A percentile compares a stretch with the other conserved stretches of the same genome.
Conservation (phyloP, 768 basidiomycete genomes). For the Myochromella boudieri region DNA sequence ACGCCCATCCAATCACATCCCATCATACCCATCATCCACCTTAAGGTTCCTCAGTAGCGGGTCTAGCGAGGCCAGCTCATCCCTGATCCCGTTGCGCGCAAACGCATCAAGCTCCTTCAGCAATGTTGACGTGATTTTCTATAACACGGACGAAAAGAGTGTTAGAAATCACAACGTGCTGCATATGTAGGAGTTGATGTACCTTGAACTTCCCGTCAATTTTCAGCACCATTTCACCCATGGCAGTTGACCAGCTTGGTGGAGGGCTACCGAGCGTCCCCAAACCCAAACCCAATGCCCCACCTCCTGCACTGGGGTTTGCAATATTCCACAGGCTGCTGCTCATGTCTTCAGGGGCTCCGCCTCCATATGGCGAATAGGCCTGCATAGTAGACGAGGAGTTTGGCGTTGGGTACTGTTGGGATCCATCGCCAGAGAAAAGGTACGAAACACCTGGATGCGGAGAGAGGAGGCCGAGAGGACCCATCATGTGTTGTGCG, state of each 20-base stretch:
- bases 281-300: slow-evolving; percentile 27
- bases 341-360: slow-evolving; percentile 31
- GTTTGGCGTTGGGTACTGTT: slow-evolving; percentile 17
- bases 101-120: slow-evolving; percentile 85
- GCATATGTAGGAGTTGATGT: not conserved
- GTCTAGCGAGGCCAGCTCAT: slow-evolving; percentile 80
- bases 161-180: not conserved
- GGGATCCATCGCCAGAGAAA: slow-evolving; percentile 44
- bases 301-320: slow-evolving; percentile 37
- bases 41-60: slow-evolving; percentile 67
- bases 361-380: slow-evolving; percentile 8
- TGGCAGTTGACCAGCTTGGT: slow-evolving; percentile 53
- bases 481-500: slow-evolving; percentile 75
- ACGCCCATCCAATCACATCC: slow-evolving; percentile 1
- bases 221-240: slow-evolving; percentile 77
- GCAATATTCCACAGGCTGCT: slow-evolving; percentile 76
- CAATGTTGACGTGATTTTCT: slow-evolving; percentile 84
- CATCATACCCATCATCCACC: slow-evolving; percentile 1
- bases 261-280: slow-evolving; percentile 43
- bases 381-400: slow-evolving; percentile 8
- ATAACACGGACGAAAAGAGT: slow-evolving; percentile 5
- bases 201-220: slow-evolving; percentile 87
- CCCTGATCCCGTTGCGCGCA: slow-evolving; percentile 77
- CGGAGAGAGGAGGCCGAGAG: slow-evolving; percentile 70
- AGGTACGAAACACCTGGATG: slow-evolving; percentile 84